Conservation (phyloP, 2,329 filamentous ascomycete genomes). For the Colletotrichum lini region DNA sequence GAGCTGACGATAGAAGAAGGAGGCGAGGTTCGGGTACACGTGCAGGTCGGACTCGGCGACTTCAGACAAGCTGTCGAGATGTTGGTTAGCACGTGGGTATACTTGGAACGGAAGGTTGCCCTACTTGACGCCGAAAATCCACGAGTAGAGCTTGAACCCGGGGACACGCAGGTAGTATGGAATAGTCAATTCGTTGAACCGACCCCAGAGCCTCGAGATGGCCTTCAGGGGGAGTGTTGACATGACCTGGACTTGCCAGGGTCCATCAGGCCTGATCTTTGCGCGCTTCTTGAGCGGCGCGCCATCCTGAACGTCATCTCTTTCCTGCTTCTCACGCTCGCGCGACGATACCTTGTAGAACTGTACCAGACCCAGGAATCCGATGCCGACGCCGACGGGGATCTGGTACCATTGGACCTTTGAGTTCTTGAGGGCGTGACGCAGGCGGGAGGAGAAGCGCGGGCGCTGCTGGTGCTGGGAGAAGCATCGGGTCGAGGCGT, state of each 20-base stretch:
- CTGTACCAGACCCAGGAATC: constrained; percentile 85
- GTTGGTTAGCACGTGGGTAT: constrained; percentile 45
- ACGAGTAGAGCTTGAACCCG: constrained; percentile 93
- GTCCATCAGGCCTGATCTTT: constrained; percentile 84
- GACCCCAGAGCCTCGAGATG: constrained; percentile 89
- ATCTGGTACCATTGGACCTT: constrained; percentile 91
- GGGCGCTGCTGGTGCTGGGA: constrained; percentile 62
- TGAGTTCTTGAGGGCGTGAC: constrained; percentile 64
- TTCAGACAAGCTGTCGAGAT: constrained; percentile 79
- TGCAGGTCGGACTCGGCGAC: constrained; percentile 90
- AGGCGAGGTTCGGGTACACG: constrained; percentile 90
- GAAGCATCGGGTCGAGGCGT: constrained; percentile 49
- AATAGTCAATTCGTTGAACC: constrained; percentile 90
- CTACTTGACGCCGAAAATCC: constrained; percentile 88
- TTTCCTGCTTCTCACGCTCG: constrained; percentile 67
- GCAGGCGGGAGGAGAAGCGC: constrained; percentile 66
- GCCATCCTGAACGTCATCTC: constrained; percentile 59
- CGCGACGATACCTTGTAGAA: constrained; percentile 80
- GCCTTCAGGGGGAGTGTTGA: constrained; percentile 93
- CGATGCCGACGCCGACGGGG: constrained; percentile 87
- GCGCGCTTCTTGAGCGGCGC: constrained; percentile 65
- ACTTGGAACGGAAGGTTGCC: constrained; percentile 42
- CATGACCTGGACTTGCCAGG: constrained; percentile 96
- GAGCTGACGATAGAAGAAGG: constrained; percentile 96
- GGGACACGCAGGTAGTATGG: constrained; percentile 90